Percentiles rank a stretch among this genome's conserved stretches.
Evolutionary conservation across 106 monocot species (phyloP).

Genomic region (Triglochin maritima): DNA sequence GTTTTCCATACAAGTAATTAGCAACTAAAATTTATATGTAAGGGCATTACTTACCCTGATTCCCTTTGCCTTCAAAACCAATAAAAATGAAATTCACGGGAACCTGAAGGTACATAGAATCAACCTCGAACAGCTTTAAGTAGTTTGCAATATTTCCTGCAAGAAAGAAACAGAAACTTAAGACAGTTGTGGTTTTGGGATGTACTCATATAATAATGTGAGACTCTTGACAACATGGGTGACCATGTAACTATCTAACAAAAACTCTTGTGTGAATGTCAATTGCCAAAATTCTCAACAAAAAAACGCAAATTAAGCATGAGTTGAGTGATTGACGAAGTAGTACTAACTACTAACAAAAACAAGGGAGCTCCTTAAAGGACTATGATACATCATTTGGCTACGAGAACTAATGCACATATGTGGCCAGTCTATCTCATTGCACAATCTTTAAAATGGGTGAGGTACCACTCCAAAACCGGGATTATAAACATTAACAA

Average conservation of each 20-base stretch:
- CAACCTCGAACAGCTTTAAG: constrained; percentile 68
- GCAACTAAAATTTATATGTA: not conserved
- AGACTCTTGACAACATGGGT: not conserved
- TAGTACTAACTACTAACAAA: no score
- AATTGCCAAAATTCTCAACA: no score
- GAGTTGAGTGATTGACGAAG: no score
- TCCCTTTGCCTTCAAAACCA: constrained; percentile 98
- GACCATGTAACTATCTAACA: not conserved
- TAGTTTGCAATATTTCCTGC: constrained; percentile 92
- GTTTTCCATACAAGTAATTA: not conserved
- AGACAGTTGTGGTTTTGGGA: not conserved
- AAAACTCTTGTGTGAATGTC: not conserved
- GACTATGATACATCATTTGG: no score
- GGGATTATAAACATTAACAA: no score
- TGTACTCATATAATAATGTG: not conserved
- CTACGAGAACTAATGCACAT: no score
- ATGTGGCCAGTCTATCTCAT: no score
- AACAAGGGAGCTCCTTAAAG: no score
- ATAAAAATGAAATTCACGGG: constrained; percentile 94
- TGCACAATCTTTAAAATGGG: no score
- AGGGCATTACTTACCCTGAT: constrained; percentile 36
- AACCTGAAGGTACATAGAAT: constrained; percentile 73
- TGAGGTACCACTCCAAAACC: no score
- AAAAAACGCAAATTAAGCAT: no score
- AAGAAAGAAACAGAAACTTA: not conserved